Percentiles rank a stretch among this genome's conserved stretches.
phyloP scores from a whole-genome alignment of 2,329 filamentous ascomycete genomes.

The Tympanopsis confertula region DNA sequence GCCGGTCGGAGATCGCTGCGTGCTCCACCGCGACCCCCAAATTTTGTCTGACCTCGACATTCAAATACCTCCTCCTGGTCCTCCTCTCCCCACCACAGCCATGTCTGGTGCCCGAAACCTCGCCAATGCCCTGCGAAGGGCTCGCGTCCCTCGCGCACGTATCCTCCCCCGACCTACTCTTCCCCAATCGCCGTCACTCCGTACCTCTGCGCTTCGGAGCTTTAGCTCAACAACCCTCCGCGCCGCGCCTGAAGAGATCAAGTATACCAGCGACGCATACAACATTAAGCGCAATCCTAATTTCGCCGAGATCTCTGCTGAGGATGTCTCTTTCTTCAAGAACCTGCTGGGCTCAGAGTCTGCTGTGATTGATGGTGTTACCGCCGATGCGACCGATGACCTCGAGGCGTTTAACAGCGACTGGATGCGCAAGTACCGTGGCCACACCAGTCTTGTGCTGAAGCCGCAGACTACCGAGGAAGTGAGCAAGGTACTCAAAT shows the following conservation, averaged over 20 bases:
- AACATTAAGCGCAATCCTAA: constrained; percentile 67
- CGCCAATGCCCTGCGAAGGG: neutral
- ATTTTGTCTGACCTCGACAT: no score
- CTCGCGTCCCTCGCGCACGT: neutral
- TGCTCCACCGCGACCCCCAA: no score
- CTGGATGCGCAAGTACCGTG: constrained; percentile 98
- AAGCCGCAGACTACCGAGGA: constrained; percentile 77
- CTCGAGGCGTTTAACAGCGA: constrained; percentile 88
- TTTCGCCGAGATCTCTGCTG: constrained; percentile 61
- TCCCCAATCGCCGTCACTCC: neutral
- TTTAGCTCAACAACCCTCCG: neutral
- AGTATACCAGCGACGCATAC: constrained; percentile 77
- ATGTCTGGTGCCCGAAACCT: neutral
- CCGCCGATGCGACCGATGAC: constrained; percentile 60
- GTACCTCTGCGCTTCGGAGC: no score
- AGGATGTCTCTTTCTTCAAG: constrained; percentile 77
- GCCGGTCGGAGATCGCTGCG: no score
- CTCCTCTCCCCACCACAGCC: no score
- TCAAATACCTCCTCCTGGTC: no score
- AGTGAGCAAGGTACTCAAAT: constrained; percentile 80
- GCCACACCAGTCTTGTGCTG: constrained; percentile 75
- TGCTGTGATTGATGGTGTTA: constrained; percentile 76
- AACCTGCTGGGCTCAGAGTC: constrained; percentile 60
- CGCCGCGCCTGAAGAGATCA: constrained; percentile 15
- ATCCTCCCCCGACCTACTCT: neutral